phyloP scores from a whole-genome alignment of 1,284 basidiomycete genomes.

The Pyrrhoderma noxium region DNA sequence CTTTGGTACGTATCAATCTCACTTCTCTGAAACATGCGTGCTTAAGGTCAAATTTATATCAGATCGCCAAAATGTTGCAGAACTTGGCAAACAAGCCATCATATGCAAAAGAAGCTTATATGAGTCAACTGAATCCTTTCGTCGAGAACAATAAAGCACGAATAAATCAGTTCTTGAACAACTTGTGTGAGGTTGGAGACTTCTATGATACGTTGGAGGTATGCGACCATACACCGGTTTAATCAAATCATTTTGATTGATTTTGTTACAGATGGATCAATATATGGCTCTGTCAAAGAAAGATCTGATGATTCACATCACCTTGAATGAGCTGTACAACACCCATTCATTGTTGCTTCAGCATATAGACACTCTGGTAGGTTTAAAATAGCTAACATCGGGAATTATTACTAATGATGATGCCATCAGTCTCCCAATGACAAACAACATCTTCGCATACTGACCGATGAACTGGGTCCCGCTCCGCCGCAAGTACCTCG shows the following conservation, averaged over 20 bases:
- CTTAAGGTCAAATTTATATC: slow-evolving; percentile 12
- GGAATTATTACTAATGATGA: neutral
- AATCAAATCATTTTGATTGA: slow-evolving; percentile 7
- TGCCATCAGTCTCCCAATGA: slow-evolving; percentile 82
- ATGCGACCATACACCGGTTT: slow-evolving; percentile 20
- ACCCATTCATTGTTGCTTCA: slow-evolving; percentile 93
- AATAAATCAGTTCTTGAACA: slow-evolving; percentile 96
- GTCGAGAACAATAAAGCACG: slow-evolving; percentile 97
- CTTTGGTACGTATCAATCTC: slow-evolving; percentile 53
- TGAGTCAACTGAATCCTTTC: slow-evolving; percentile 97
- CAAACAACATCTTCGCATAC: slow-evolving; percentile 92
- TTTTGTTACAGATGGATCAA: slow-evolving; percentile 82
- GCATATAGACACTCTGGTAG: slow-evolving; percentile 89
- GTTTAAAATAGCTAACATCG: slow-evolving; percentile 25
- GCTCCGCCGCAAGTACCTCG: slow-evolving; percentile 93
- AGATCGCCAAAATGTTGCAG: slow-evolving; percentile 99
- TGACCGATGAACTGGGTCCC: slow-evolving; percentile 91
- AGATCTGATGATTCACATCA: slow-evolving; percentile 96
- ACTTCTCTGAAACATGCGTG: neutral
- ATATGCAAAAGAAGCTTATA: slow-evolving; percentile 96
- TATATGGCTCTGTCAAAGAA: slow-evolving; percentile 99
- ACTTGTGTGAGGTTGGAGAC: slow-evolving; percentile 95
- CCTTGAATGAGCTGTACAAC: slow-evolving; percentile 98
- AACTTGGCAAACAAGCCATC: slow-evolving; percentile 98
- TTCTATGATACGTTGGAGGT: slow-evolving; percentile 99